phyloP scores from a whole-genome alignment of 352 stramenopile genomes.

The Halophytophthora batemanensis region DNA sequence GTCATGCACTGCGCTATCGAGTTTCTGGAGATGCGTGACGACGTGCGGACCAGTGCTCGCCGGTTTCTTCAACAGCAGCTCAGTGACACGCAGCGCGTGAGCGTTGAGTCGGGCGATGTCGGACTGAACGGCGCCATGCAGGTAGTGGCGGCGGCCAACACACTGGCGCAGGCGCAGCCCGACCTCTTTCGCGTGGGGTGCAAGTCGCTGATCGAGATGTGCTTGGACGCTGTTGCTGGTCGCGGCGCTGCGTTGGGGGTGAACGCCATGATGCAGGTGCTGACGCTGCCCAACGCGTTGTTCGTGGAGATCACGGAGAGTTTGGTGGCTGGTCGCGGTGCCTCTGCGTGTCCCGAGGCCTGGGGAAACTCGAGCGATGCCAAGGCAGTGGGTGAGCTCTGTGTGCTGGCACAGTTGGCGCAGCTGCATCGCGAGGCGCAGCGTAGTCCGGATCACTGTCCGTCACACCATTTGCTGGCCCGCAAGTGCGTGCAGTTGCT shows the following conservation, averaged over 20 bases:
- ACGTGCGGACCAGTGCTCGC: constrained; percentile 22
- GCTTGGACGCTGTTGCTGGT: constrained; percentile 22
- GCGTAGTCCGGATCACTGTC: constrained; percentile 6
- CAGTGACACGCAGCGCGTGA: background rate
- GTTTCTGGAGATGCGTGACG: constrained; percentile 45
- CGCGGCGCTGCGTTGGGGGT: constrained; percentile 7
- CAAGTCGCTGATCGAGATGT: constrained; percentile 22
- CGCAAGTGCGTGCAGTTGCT: constrained; percentile 33
- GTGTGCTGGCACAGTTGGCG: constrained; percentile 39
- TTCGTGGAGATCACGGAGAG: constrained; percentile 42
- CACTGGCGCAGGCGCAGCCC: constrained; percentile 16
- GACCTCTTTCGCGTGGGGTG: constrained; percentile 19
- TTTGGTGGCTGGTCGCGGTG: constrained; percentile 15
- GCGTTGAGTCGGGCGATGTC: background rate
- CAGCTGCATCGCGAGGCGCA: constrained; percentile 37
- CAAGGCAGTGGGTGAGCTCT: constrained; percentile 24
- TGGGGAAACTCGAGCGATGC: constrained; percentile 6
- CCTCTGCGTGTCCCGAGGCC: constrained; percentile 6
- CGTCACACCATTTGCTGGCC: constrained; percentile 13
- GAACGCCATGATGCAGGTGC: constrained; percentile 26
- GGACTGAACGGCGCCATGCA: constrained; percentile 16
- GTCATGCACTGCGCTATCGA: constrained; percentile 34
- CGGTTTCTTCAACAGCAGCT: constrained; percentile 31
- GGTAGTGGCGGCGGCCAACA: constrained; percentile 16
- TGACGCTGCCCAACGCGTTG: constrained; percentile 30